A percentile compares a stretch with the other conserved stretches of the same genome.
Conservation (phyloP, 2,329 filamentous ascomycete species). For the Claviceps maximensis region DNA sequence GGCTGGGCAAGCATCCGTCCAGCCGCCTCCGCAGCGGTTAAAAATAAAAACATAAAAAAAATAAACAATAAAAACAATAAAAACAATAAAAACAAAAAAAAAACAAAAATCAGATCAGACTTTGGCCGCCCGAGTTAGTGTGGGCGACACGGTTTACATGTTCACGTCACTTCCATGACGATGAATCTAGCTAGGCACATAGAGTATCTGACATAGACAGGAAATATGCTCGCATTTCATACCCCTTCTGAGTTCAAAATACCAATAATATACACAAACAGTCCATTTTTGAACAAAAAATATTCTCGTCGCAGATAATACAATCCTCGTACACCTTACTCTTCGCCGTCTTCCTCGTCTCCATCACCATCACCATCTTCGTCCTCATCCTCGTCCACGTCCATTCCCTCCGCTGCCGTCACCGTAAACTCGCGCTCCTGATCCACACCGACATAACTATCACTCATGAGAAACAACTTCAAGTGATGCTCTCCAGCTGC, state of each 20-base stretch:
- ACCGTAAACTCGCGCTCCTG: conserved; percentile 86
- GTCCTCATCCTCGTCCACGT: conserved; percentile 62
- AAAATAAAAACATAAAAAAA: no score
- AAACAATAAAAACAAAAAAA: no score
- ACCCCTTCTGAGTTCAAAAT: not conserved
- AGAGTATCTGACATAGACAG: not conserved
- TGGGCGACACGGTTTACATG: no score
- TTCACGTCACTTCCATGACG: not conserved
- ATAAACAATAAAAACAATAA: no score
- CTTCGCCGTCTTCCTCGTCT: conserved; percentile 49
- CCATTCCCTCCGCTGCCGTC: conserved; percentile 81
- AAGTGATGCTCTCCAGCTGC: conserved; percentile 72
- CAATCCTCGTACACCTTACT: conserved; percentile 5
- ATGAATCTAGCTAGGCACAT: not conserved
- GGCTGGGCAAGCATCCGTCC: no score
- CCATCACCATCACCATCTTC: conserved; percentile 55
- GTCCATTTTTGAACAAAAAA: not conserved
- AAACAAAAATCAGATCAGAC: no score
- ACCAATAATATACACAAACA: not conserved
- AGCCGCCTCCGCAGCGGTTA: no score
- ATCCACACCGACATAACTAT: conserved; percentile 93
- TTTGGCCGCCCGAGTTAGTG: no score
- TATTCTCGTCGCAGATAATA: not conserved
- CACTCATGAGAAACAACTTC: conserved; percentile 90
- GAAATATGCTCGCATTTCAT: not conserved